A percentile compares a stretch with the other conserved stretches of the same genome.
These are phyloP conservation scores for Pelargonium exstipulatum DNA, from an alignment of 441 rosid species.

Conservation along the genomic window DNA sequence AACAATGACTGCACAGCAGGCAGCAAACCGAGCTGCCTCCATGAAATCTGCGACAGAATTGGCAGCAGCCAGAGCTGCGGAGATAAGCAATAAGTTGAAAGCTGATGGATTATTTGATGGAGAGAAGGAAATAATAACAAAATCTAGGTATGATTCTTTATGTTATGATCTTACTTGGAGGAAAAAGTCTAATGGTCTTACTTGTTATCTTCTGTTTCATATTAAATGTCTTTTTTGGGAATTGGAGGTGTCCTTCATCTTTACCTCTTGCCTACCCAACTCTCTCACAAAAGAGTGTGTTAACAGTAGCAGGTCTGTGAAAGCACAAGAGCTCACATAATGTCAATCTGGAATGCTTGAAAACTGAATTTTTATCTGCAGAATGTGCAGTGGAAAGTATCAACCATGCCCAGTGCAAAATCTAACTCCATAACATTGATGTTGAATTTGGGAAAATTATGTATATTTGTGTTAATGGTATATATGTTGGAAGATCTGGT, in stretches of 20 bases:
- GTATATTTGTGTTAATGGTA: too few species aligned
- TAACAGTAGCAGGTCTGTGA: not conserved
- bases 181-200: not conserved
- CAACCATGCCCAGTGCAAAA: not conserved
- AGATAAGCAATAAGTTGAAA: constrained; percentile 83
- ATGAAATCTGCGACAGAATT: constrained; percentile 99
- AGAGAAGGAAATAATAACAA: constrained; percentile 51
- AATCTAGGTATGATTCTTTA: constrained; percentile 51
- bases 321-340: not conserved
- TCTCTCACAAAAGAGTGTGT: not conserved
- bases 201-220: not conserved
- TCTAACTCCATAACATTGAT: too few species aligned
- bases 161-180: not conserved
- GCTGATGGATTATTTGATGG: constrained; percentile 70
- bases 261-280: not conserved
- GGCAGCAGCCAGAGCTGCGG: constrained; percentile 98
- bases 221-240: not conserved
- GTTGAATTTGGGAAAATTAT: too few species aligned
- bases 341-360: not conserved
- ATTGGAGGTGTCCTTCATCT: not conserved
- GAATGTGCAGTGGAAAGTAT: not conserved
- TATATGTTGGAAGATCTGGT: too few species aligned
- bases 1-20: constrained; percentile 93
- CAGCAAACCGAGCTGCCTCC: constrained; percentile 88
- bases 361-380: not conserved